Evolutionary conservation across 495 filamentous ascomycete species (phyloP).

Genomic region (Neurospora hispaniola): DNA sequence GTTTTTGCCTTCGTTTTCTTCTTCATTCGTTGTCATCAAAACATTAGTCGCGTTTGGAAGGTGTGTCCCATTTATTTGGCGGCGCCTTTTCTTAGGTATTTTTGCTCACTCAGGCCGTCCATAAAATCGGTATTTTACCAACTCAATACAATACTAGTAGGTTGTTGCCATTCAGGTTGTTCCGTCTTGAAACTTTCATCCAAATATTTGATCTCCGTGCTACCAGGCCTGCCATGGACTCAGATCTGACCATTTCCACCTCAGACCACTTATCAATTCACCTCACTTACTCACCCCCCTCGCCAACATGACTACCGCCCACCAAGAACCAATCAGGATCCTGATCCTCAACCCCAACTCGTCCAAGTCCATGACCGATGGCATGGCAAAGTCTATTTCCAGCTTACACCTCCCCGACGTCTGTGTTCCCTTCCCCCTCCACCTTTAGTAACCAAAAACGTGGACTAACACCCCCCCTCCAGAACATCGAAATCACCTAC

Average conservation of each 20-base stretch:
- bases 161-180: too few relatives aligned
- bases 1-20: background rate
- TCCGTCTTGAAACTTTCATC: background rate
- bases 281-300: background rate
- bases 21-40: background rate
- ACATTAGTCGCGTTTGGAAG: too few relatives aligned
- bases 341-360: slow-evolving; percentile 91
- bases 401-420: slow-evolving; percentile 40
- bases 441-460: too few relatives aligned
- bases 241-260: background rate
- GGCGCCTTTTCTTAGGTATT: too few relatives aligned
- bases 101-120: too few relatives aligned
- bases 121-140: too few relatives aligned
- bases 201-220: background rate
- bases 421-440: background rate
- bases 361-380: slow-evolving; percentile 68
- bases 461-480: background rate
- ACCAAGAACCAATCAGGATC: slow-evolving; percentile 36
- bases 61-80: too few relatives aligned
- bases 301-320: slow-evolving; percentile 20
- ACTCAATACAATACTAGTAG: too few relatives aligned
- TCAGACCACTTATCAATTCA: background rate
- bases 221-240: background rate
- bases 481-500: slow-evolving; percentile 33
- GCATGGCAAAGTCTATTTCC: slow-evolving; percentile 53